phyloP scores from a whole-genome alignment of 164 flowering plant species.

The Chimonanthus salicifolius region DNA sequence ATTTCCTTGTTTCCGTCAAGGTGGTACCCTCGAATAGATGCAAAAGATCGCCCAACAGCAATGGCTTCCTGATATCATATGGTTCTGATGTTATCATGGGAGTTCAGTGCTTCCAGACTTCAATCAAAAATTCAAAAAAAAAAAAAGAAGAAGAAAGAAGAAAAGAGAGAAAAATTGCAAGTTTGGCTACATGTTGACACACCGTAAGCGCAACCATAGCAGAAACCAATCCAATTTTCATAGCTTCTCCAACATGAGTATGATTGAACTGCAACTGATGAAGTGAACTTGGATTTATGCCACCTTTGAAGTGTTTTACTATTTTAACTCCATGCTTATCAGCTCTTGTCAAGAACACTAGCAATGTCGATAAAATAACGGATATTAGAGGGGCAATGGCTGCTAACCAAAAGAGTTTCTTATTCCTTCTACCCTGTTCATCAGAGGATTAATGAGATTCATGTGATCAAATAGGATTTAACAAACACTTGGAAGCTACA shows the following conservation, averaged over 20 bases:
- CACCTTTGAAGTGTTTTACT: constrained; percentile 63
- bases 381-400: constrained; percentile 78
- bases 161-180: background rate
- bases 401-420: constrained; percentile 78
- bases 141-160: too few relatives aligned
- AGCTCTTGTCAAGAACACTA: constrained; percentile 55
- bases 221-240: constrained; percentile 55
- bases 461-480: background rate
- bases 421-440: constrained; percentile 61
- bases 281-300: constrained; percentile 63
- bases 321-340: constrained; percentile 76
- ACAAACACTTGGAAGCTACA: background rate
- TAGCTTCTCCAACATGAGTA: constrained; percentile 44
- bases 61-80: constrained; percentile 63
- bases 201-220: constrained; percentile 78
- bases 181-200: constrained; percentile 5
- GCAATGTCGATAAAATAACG: constrained; percentile 58
- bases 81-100: background rate
- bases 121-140: too few relatives aligned
- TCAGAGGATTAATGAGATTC: background rate
- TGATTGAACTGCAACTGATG: constrained; percentile 45
- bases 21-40: constrained; percentile 71
- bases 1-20: constrained; percentile 89
- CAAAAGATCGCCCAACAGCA: constrained; percentile 89
- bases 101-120: background rate